Base-by-base conservation (phyloP, 192 early-diverging fungal genomes). In the Geosiphon pyriformis region DNA sequence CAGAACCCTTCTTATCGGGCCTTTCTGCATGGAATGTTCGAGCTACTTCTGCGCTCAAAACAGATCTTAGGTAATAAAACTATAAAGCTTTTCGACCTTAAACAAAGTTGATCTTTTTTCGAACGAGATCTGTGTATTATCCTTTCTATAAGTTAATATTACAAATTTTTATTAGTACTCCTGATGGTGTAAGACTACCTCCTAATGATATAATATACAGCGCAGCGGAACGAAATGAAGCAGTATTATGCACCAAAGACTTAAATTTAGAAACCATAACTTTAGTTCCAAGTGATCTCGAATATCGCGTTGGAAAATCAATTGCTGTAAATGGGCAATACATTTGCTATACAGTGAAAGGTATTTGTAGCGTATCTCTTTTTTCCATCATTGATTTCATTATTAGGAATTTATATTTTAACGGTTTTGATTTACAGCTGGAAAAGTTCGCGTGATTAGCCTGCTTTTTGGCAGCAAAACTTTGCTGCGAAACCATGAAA, bases 331-430 rank as follows among this genome's bases (percentile, higher is more conserved):
- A 76, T 67, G 70, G 68, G 6, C 67, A 67, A 20, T 80, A 72
- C 29, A 80, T 80, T 37, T 76, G 78, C 31, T 80, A 80, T 55
- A 70, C 70, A n/a, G 73, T 76, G 15, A 80, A 80, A 67, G 78
- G 78, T 80, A 52, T 31, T 34, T 4, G 4, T 6, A 67, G 3
- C 22, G 18, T 20, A n/a, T 56, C 33, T 55, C 25, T 1, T 55
- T 22, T 55, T 22, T 54, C 4, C 52, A 12, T 20, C 22, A 15
- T 49, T 20, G 0, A 49, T 49, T 15, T 15, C 48, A 49, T 49
- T n/a, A n/a, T n/a, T n/a, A n/a, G n/a, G n/a, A n/a, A n/a, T n/a
- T n/a, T 42, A 42, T 10, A 10, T 42, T 6, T 10, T 42, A 42
- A 42, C 6, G 6, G 37, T 57, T 67, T 33, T 4, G 30, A 27